These are phyloP conservation scores for Polygonum maritimum DNA, from an alignment of 148 eudicot species.

Conservation along the genomic window DNA sequence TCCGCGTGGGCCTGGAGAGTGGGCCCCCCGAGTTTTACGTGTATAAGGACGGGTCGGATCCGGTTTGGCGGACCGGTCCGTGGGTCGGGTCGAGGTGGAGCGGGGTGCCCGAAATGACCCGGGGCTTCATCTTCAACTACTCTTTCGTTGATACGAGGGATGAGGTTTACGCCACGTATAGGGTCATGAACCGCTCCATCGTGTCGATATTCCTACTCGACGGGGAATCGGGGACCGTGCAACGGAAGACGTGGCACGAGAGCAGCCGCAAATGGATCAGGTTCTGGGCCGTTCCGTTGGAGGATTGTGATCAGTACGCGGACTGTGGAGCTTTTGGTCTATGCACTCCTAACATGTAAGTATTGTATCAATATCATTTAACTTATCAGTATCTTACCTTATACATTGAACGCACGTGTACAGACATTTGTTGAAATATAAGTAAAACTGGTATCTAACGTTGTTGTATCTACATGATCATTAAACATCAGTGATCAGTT, in stretches of 20 bases:
- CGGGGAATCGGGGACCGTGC: slow-evolving; percentile 24
- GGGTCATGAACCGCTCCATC: slow-evolving; percentile 13
- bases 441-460: too few relatives aligned
- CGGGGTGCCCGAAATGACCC: slow-evolving; percentile 37
- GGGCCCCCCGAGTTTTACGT: slow-evolving; percentile 42
- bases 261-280: background rate
- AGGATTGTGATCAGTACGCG: slow-evolving; percentile 3
- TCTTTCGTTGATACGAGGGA: slow-evolving; percentile 20
- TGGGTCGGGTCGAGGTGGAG: slow-evolving; percentile 44
- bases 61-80: slow-evolving; percentile 26
- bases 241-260: slow-evolving; percentile 33
- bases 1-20: slow-evolving; percentile 16
- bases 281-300: background rate
- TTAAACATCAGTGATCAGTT: background rate
- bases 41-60: slow-evolving; percentile 18
- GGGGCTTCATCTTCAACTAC: slow-evolving; percentile 20
- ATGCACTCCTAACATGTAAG: slow-evolving; percentile 1
- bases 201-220: slow-evolving; percentile 26
- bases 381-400: too few relatives aligned
- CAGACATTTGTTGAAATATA: too few relatives aligned
- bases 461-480: too few relatives aligned
- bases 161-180: slow-evolving; percentile 24
- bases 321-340: background rate
- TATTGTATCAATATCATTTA: background rate
- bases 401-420: too few relatives aligned